phyloP scores from a whole-genome alignment of 495 filamentous ascomycete species.

The Neurospora tetraspora region DNA sequence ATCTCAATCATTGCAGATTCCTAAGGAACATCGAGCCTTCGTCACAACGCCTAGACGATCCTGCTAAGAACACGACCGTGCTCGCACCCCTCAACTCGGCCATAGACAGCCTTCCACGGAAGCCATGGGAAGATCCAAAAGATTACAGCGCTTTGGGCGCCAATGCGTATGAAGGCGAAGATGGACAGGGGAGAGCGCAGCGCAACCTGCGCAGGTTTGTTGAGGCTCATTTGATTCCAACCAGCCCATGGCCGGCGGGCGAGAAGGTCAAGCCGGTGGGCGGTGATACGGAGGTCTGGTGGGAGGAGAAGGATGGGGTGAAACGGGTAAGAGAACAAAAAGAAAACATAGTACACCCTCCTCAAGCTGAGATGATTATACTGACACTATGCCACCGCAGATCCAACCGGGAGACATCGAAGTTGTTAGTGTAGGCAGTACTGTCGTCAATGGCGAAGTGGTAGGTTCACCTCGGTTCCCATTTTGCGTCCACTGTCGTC shows the following conservation, averaged over 20 bases:
- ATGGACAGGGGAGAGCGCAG: conserved; percentile 70
- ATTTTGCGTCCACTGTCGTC: background rate
- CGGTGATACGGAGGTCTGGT: conserved; percentile 59
- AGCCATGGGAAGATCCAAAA: conserved; percentile 86
- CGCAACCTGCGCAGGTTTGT: conserved; percentile 76
- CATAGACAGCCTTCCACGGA: conserved; percentile 68
- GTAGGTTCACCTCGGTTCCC: conserved; percentile 9
- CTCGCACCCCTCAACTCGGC: conserved; percentile 79
- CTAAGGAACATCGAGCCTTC: conserved; percentile 71
- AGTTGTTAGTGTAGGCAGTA: conserved; percentile 57
- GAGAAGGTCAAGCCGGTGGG: conserved; percentile 64
- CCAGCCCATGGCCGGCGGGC: conserved; percentile 69
- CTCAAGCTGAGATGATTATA: background rate
- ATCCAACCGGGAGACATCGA: conserved; percentile 72
- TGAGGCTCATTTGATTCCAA: conserved; percentile 71
- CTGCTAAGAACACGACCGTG: conserved; percentile 68
- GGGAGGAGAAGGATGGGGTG: conserved; percentile 62
- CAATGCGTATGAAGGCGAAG: conserved; percentile 70
- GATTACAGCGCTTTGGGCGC: conserved; percentile 67
- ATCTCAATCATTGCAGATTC: conserved; percentile 29
- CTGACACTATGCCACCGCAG: conserved; percentile 27
- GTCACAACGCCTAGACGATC: conserved; percentile 59
- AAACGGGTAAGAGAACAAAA: conserved; percentile 48
- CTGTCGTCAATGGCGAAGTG: conserved; percentile 79
- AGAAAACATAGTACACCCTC: background rate